phyloP scores from a whole-genome alignment of 208 protist species.

The Trypanosoma theileri region DNA sequence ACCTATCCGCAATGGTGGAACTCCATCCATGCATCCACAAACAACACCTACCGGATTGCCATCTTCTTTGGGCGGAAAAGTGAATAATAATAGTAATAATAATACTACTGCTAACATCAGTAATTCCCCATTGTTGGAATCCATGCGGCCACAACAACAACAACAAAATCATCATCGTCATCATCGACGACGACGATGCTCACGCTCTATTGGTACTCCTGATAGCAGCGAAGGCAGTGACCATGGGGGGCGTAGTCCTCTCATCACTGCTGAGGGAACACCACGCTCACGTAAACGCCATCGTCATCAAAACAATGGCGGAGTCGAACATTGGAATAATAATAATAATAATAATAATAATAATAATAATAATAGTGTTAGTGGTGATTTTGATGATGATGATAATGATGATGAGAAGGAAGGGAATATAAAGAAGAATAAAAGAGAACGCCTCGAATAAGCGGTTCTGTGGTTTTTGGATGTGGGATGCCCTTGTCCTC shows the following conservation, averaged over 20 bases:
- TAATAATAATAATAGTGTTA: not conserved
- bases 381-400: slow-evolving; percentile 3
- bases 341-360: not conserved
- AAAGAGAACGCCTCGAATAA: not conserved
- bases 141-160: not conserved
- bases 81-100: slow-evolving; percentile 4
- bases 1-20: slow-evolving; percentile 1
- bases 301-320: not conserved
- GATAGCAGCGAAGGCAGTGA: slow-evolving; percentile 7
- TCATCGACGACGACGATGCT: not conserved
- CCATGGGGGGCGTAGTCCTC: not conserved
- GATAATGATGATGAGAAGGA: not conserved
- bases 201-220: not conserved
- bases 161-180: not conserved
- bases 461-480: not conserved
- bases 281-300: slow-evolving; percentile 4
- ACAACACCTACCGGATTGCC: not conserved
- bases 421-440: not conserved
- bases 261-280: not conserved
- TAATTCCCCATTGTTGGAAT: not conserved
- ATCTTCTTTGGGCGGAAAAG: not conserved
- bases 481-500: too few species aligned
- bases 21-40: not conserved
- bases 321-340: not conserved
- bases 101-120: not conserved